Evolutionary conservation across 257 asterid genomes (phyloP), one percentile per base, ranked within the genome.

Genomic region (Solanum chiquidenum): DNA sequence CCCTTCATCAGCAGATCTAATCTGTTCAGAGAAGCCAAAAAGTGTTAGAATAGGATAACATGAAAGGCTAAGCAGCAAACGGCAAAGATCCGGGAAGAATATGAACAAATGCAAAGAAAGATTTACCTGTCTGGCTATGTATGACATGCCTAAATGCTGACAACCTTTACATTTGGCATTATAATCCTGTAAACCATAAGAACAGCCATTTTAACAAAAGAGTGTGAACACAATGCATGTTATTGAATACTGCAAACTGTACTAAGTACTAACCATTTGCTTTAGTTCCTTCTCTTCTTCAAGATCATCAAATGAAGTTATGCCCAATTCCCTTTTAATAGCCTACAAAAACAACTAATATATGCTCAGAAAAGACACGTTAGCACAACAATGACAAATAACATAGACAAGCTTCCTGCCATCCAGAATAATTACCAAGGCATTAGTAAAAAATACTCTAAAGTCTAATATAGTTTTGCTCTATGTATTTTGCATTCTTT

Each of bases 1-100:
- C 83, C 99, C 99, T 93, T 97, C 99, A 92, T 97, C 98, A 77
- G 98, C 98, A 44, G 99, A 97, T 91, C 99, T 91, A 25, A 90
- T 97, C 98, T 96, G 96, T 86, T 85, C 69, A 87, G 60, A 64
- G 79, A 13, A 46, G 25, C 35, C 23, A 31, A 2, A 21, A 64
- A 60, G 62, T 66, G 21, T 5, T 25, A 31, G 25, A 34, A 89
- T 29, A 62, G 82, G 77, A 38, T 35, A 87, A 76, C 85, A 87
- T 5, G 49, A 86, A 44, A 60, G 62, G 44, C 79, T 18, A 44
- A 29, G 52, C 40, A 29, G 71, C 6, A 58, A 86, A 85, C 0
- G 68, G 27, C 42, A 21, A 74, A 40, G 49, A 27, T 46, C 73
- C n/a, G 16, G 13, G 64, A 60, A 46, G 83, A 9, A 60, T 35